Evolutionary conservation across 495 filamentous ascomycete genomes (phyloP), one percentile per base, ranked within the genome.

Genomic region (Aspergillus mulundensis): DNA sequence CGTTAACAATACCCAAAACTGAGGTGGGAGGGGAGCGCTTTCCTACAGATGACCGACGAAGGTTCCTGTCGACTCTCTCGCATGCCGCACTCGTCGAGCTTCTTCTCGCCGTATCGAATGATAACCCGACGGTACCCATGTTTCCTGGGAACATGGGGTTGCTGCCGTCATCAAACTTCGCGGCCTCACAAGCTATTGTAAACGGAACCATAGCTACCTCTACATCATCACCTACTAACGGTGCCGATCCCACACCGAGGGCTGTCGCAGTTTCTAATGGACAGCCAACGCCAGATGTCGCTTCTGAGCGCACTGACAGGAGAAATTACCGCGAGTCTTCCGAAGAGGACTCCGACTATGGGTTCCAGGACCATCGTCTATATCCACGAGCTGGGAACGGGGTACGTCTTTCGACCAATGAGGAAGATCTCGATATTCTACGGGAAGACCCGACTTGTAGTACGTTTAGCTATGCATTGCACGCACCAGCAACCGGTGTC

Each of bases 381-480:
- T 89, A 89, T 73, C 87, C 88, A 1, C 81, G 82, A 60, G 71
- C 84, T 14, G 88, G 87, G 3, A 80, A 80, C 57, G 79, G 78
- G 7, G 68, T 80, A 23, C 50, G 57, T 6, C 63, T 75, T 1
- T 61, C 76, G 7, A 49, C 57, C 7, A 61, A 69, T 41, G 57
- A 59, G 0, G 66, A 68, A 2, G 77, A 79, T 57, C 57, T 77
- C 24, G 67, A 71, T 39, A 70, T 81, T 15, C 45, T 81, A 25
- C 61, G 65, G 6, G 79, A 81, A 58, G 74, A 75, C 45, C 59
- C 67, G 18, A 55, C 65, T 18, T 74, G 69, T 48, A 58, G 62
- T 7, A 77, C 73, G 1, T 81, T 78, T 52, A 81, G 78, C 57
- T 72, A 81, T 50, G 36, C 55, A 7, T 23, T 77, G 39, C 61